Evolutionary conservation across 345 rosid species (phyloP).

Genomic region (Brassica nigra): DNA sequence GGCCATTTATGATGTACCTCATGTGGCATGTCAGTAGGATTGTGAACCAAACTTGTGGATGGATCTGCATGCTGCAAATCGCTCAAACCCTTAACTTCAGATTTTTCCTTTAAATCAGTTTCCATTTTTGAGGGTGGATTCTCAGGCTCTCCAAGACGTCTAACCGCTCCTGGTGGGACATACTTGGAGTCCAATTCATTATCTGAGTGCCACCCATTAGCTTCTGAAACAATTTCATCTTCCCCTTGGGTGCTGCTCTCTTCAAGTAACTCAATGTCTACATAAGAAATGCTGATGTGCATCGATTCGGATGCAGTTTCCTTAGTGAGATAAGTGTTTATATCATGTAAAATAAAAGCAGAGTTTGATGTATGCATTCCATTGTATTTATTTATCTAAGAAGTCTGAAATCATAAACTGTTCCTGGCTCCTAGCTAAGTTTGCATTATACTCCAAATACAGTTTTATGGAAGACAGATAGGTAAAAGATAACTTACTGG

Average conservation of each 20-base stretch:
- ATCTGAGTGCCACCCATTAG: conserved; percentile 78
- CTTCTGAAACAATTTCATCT: conserved; percentile 45
- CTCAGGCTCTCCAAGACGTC: conserved; percentile 50
- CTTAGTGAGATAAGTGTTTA: conserved; percentile 44
- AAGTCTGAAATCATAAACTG: not conserved
- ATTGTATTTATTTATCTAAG: not conserved
- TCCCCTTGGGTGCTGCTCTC: conserved; percentile 50
- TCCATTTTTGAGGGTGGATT: conserved; percentile 38
- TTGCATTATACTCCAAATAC: not conserved
- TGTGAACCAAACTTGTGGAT: conserved; percentile 46
- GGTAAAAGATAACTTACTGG: conserved; percentile 52
- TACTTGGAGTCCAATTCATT: conserved; percentile 64
- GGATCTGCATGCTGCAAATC: conserved; percentile 40
- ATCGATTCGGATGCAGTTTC: conserved; percentile 53
- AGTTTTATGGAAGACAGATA: conserved; percentile 17
- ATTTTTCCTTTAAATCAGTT: conserved; percentile 42
- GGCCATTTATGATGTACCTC: conserved; percentile 57
- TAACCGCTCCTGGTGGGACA: conserved; percentile 53
- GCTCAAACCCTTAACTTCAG: conserved; percentile 40
- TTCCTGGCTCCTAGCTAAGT: conserved; percentile 19
- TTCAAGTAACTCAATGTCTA: conserved; percentile 55
- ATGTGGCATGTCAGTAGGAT: conserved; percentile 68
- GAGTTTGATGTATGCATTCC: not conserved
- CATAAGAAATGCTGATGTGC: conserved; percentile 66
- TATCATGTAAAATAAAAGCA: conserved; percentile 48